Base-by-base conservation (phyloP, 2,329 filamentous ascomycete genomes). In the Shiraia bambusicola region DNA sequence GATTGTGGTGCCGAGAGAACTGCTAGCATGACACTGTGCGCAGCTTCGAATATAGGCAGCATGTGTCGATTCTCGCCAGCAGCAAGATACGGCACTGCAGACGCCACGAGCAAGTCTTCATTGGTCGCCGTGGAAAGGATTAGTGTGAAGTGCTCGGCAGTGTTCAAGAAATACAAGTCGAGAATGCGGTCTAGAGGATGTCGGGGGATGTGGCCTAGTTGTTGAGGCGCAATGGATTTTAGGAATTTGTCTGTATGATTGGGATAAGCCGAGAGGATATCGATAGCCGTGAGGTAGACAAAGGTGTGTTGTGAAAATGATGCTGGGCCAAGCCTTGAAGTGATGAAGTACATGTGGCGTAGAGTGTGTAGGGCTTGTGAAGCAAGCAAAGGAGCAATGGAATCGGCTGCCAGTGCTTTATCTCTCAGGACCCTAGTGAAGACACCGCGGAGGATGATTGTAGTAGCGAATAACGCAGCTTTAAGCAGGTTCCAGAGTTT, bases 91-190 rank as follows among this genome's bases (percentile, higher is more conserved):
- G 85, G 79, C 4, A 82, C 79, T 6, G 89, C 86, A 1, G 88
- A 84, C 25, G 83, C 78, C 37, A 95, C 74, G 12, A 95, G 79
- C 2, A 95, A 74, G 2, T 81, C 75, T 55, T 94, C 87, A 56
- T 83, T 88, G 2, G 80, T 77, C 3, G 77, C 71, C 0, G 86
- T 77, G 0, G 87, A 74, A 1, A 95, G 69, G 2, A 81, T 72
- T 7, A 90, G 74, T 0, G 88, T 84, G 46, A 95, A 83, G 65
- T 95, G 88, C 65, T 95, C 91, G 2, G 87, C 84, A 0, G 85
- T 81, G 61, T 94, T 93, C 49, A 96, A 79, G 69, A 94, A 95
- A 72, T 88, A 95, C 12, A 95, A 78, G 61, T 93, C 87, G n/a
- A 92, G 73, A 13, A 80, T 84, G 42, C 86, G 78, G 53, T 88